phyloP scores from a whole-genome alignment of 2,329 filamentous ascomycete species.

The Pseudogymnoascus sp. region DNA sequence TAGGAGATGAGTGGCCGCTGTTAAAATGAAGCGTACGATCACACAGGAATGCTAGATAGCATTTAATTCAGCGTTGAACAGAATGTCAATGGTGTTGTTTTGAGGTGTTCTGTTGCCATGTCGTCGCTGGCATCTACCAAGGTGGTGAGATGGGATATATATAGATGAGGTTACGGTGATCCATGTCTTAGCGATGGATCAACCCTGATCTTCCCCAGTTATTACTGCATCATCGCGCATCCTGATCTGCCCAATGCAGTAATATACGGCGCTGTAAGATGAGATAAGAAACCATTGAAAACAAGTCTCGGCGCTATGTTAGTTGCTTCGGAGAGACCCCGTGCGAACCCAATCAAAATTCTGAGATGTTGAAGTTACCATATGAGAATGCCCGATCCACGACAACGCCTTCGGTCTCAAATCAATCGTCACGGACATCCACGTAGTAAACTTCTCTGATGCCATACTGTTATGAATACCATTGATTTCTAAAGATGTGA shows the following conservation, averaged over 20 bases:
- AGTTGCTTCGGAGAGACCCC: background rate
- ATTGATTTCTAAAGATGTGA: background rate
- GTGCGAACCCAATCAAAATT: background rate
- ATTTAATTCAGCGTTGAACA: background rate
- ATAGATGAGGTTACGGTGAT: background rate
- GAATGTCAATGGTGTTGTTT: background rate
- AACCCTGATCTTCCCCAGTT: background rate
- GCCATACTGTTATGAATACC: background rate
- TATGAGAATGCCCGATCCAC: background rate
- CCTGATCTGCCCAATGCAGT: background rate
- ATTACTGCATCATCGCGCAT: background rate
- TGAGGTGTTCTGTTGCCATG: background rate
- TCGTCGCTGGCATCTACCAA: background rate
- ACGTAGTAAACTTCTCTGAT: background rate
- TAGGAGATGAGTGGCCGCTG: background rate
- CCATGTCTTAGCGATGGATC: background rate
- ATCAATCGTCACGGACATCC: background rate
- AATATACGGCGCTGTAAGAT: background rate
- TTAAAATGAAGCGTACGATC: background rate
- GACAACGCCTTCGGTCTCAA: background rate
- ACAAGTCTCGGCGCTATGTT: background rate
- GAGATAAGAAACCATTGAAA: background rate
- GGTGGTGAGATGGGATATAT: background rate
- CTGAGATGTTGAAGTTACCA: background rate
- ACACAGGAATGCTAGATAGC: too few species aligned